Evolutionary conservation across 73 alveolate species (phyloP), one percentile per base, ranked within the genome.

Genomic region (Durusdinium trenchii): DNA sequence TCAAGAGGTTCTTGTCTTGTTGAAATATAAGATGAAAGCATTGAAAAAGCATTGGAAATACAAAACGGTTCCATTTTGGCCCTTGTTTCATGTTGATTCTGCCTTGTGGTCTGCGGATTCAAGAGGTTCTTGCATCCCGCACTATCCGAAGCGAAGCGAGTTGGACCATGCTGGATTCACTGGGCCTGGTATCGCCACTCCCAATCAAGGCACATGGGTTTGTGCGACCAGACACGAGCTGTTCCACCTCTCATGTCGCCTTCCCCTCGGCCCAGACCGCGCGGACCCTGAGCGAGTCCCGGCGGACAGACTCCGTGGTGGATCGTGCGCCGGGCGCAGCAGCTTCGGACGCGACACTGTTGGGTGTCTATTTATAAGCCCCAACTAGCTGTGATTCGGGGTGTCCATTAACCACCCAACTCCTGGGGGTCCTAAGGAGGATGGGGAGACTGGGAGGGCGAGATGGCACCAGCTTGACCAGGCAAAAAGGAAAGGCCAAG

Each of bases 251-350:
- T 32, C 86, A 32, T 76, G 12, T 12, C 40, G 64, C n/a, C 90
- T 61, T n/a, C 38, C 45, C 40, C 30, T 62, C 91, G 30, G 26
- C 48, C 12, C 48, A 62, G 98, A 47, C 98, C 28, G 98, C 98
- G 45, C 52, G 98, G n/a, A 91, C 98, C 69, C 78, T 62, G 78
- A 91, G 98, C 89, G 98, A 91, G 67, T 69, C 90, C 75, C 40
- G 98, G 61, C 45, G 98, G 43, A 62, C 98, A 7, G 98, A 91
- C 60, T 67, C 98, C 28, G 90, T 81, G 61, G 76, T 91, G 57
- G 98, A 91, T 48, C 98, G 98, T 69, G 90, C 98, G 52, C 54
- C 54, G 26, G 32, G 0, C 7, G 54, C 54, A n/a, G 32, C 28
- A 16, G 36, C 2, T 73, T 3, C 51, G 54, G 32, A 52, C 36